Base-by-base conservation (phyloP, 192 early-diverging fungal species). In the Backusella mclennaniae region DNA sequence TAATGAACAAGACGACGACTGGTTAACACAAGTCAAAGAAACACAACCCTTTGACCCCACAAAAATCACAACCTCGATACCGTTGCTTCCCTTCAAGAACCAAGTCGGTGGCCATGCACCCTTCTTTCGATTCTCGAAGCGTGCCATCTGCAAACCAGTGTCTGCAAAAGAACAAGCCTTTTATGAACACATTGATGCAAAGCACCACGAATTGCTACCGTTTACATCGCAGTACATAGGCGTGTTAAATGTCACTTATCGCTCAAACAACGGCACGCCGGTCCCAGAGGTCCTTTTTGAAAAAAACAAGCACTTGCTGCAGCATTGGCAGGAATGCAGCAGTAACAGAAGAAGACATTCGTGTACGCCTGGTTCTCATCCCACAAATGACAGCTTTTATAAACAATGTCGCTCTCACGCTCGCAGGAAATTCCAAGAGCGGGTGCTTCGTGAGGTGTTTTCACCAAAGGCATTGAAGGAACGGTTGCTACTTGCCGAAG, bases 191-290 rank as follows among this genome's bases (percentile, higher is more conserved):
- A 82, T 99, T 3, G 93, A 94, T 67, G 77, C 87, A 35, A 76
- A 86, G 56, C 92, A 94, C 79, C 94, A 94, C 14, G 89, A 95
- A 74, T 83, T 99, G 36, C 88, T 93, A 71, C 90, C 88, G 6
- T 99, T 97, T 83, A 92, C 96, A 23, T 93, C 98, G n/a, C 91
- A 93, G 63, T 99, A 97, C 82, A 83, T 98, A 71, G 97, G 98
- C 23, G 91, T 96, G 9, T 89, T 99, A 33, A 98, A 98, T 82
- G 97, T 99, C 66, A 95, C 95, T n/a, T 92, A 93, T 73, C 84
- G 88, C 12, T 29, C 70, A 26, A 31, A 2, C 15, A 31, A 36
- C 21, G 69, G 69, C n/a, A 39, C 42, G 67, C 53, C 56, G 9
- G 70, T 49, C 3, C 95, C 94, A 4, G 89, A 93, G 82, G 93